Evolutionary conservation across 2,329 filamentous ascomycete species (phyloP), one percentile per base, ranked within the genome.

Genomic region (Fusarium incarnatum): DNA sequence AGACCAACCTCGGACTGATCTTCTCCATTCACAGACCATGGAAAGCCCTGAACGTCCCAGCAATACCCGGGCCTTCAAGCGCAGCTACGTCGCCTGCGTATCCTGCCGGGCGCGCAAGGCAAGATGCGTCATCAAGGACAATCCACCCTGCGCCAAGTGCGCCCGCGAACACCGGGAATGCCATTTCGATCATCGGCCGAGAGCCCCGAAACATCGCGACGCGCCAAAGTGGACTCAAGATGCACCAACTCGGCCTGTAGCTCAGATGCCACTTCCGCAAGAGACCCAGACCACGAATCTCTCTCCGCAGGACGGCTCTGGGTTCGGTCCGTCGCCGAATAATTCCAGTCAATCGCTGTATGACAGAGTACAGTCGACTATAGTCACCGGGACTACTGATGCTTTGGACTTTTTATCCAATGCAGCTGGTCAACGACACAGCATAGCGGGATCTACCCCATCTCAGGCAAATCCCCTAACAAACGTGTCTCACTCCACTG

Each of bases 31-130:
- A 27, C n/a, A 49, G 28, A 28, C 49, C 42, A 65, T 67, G 64
- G 34, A 67, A n/a, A 56, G 37, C 41, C 60, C 65, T 13, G 67
- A 47, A 25, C 8, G 28, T 28, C 18, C 67, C 44, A 49, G 47
- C 8, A 55, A 20, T 50, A 56, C 47, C 40, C 53, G 67, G 13
- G 23, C 41, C 2, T 69, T 70, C 45, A 70, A 70, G 42, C 67
- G 67, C n/a, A 68, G 67, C 45, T 70, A 70, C 11, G 67, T 70
- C 28, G 67, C 67, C 12, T 70, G 67, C 12, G 61, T 69, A 5
- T 70, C 65, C 1, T 70, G 67, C 18, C 65, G 67, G 28, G 55
- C 54, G 12, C 67, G 67, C 45, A 70, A 70, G 27, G 65, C 65
- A 5, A 47, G 61, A 48, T 70, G 67, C 4, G 61, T 70, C 34